A percentile compares a stretch with the other conserved stretches of the same genome.
Evolutionary conservation across 345 rosid species (phyloP).

Genomic region (Camelina neglecta): DNA sequence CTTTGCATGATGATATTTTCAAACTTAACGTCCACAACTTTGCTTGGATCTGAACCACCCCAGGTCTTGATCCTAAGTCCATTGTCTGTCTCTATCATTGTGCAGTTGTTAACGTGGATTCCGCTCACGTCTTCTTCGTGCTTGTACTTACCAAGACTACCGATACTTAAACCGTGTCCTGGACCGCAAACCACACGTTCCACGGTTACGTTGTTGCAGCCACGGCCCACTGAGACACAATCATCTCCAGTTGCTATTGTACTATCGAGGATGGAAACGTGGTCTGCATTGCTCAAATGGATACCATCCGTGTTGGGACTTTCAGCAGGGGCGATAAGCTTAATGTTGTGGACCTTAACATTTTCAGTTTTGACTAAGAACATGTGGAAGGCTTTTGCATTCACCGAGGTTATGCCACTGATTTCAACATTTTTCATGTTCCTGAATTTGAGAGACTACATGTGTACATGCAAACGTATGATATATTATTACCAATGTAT

Average conservation of each 20-base stretch:
- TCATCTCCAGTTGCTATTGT: conserved; percentile 43
- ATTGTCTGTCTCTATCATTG: conserved; percentile 38
- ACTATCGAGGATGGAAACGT: conserved; percentile 36
- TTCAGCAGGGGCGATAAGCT: conserved; percentile 54
- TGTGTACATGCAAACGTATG: neutral
- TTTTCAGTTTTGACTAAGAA: conserved; percentile 39
- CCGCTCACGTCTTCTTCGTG: conserved; percentile 42
- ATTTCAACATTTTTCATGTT: conserved; percentile 45
- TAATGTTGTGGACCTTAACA: conserved; percentile 42
- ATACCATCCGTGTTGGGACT: conserved; percentile 57
- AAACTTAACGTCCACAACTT: conserved; percentile 22
- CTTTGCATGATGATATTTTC: conserved; percentile 37
- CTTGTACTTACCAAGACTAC: conserved; percentile 47
- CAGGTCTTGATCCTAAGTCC: conserved; percentile 49
- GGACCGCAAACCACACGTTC: conserved; percentile 42
- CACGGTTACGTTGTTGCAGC: conserved; percentile 40
- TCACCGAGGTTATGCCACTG: conserved; percentile 46
- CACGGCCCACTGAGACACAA: conserved; percentile 47
- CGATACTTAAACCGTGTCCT: conserved; percentile 48
- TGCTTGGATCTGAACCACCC: conserved; percentile 41
- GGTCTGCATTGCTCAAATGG: conserved; percentile 44
- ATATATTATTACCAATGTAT: neutral
- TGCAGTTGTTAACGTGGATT: conserved; percentile 37
- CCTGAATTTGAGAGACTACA: conserved; percentile 56
- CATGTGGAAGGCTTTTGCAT: conserved; percentile 67